These are phyloP conservation scores for Leucocoprinus birnbaumii DNA, from an alignment of 768 basidiomycete genomes.

Conservation along the genomic window DNA sequence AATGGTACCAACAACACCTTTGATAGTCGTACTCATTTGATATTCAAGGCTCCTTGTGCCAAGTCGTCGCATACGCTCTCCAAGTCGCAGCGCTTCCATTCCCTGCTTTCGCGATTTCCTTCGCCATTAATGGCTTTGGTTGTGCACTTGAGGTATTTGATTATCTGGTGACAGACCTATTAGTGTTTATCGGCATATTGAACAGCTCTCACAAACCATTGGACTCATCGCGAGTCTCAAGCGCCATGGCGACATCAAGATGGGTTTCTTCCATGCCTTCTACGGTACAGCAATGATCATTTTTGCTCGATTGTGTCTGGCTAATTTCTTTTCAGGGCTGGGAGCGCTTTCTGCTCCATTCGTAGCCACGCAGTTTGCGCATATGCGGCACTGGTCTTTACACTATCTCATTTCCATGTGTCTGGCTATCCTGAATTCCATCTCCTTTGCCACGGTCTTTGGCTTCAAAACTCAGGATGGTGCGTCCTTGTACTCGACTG, in stretches of 20 bases:
- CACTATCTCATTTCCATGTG: conserved; percentile 73
- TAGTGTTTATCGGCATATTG: background rate
- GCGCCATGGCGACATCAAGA: conserved; percentile 54
- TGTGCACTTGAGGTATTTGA: conserved; percentile 39
- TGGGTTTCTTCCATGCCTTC: conserved; percentile 65
- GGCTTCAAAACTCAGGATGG: conserved; percentile 70
- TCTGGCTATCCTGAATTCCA: conserved; percentile 54
- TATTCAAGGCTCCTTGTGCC: conserved; percentile 43
- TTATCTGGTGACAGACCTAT: background rate
- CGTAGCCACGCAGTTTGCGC: conserved; percentile 80
- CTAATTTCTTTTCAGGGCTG: conserved; percentile 37
- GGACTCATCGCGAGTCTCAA: conserved; percentile 62
- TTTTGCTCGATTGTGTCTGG: background rate
- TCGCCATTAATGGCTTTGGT: conserved; percentile 40
- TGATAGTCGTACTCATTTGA: background rate
- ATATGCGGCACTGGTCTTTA: conserved; percentile 65
- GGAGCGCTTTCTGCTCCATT: conserved; percentile 72
- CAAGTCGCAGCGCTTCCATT: conserved; percentile 59
- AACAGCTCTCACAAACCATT: conserved; percentile 55
- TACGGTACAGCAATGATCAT: conserved; percentile 39
- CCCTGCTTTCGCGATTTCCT: conserved; percentile 53
- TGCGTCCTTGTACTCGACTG: conserved; percentile 18
- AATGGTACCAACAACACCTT: background rate
- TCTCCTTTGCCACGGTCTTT: conserved; percentile 56
- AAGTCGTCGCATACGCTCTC: conserved; percentile 51